These are phyloP conservation scores for Cryphonectria japonica DNA, from an alignment of 2,329 filamentous ascomycete genomes.

Conservation along the genomic window DNA sequence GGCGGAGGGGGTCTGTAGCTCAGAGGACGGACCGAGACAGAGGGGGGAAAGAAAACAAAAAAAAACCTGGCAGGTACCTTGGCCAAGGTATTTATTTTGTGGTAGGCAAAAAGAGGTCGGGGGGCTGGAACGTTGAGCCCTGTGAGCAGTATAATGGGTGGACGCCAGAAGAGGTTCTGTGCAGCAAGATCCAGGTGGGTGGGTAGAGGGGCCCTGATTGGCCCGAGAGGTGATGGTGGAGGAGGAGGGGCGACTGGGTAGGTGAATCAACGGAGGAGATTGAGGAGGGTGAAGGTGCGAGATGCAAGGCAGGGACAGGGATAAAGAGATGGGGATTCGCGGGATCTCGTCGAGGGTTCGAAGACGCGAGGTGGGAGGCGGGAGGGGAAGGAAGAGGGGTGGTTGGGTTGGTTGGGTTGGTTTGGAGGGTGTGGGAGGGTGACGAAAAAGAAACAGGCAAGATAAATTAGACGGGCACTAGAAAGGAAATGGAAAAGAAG, in stretches of 20 bases:
- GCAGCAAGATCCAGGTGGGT: neutral
- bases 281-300: neutral
- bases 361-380: neutral
- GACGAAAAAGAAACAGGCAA: neutral
- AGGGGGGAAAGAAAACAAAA: neutral
- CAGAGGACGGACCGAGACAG: neutral
- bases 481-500: neutral
- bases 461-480: neutral
- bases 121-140: neutral
- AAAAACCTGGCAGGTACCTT: slow-evolving; percentile 23
- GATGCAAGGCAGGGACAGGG: neutral
- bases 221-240: neutral
- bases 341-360: neutral
- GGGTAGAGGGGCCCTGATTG: neutral
- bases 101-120: neutral
- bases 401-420: neutral
- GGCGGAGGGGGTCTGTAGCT: neutral
- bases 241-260: neutral
- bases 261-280: neutral
- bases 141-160: neutral
- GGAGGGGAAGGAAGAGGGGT: neutral
- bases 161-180: neutral
- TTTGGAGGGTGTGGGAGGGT: neutral
- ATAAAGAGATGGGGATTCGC: neutral
- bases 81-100: slow-evolving; percentile 14